phyloP scores from a whole-genome alignment of 352 stramenopile species.

The Globisporangium heterothallicum region DNA sequence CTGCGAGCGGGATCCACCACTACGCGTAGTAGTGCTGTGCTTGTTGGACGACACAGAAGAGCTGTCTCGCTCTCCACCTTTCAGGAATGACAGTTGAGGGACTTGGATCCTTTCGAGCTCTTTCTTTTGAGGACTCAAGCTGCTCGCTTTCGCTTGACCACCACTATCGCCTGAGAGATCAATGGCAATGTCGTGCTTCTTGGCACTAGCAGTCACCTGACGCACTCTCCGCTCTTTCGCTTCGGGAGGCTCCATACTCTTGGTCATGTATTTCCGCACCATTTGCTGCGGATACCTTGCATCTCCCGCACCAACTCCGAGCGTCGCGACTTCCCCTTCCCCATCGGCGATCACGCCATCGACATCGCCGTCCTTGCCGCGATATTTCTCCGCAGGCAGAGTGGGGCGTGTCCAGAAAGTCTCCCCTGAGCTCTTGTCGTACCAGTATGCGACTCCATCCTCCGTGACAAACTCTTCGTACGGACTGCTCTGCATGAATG shows the following conservation, averaged over 20 bases:
- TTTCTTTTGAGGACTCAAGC: not conserved
- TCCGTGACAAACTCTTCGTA: constrained; percentile 90
- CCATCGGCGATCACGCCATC: constrained; percentile 80
- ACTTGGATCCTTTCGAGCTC: constrained; percentile 56
- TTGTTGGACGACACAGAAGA: no score
- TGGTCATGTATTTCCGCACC: constrained; percentile 82
- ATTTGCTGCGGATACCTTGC: constrained; percentile 57
- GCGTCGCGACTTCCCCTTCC: constrained; percentile 62
- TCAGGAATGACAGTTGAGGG: constrained; percentile 40
- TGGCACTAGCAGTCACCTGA: constrained; percentile 45
- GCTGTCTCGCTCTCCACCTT: constrained; percentile 3
- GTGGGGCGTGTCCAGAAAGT: constrained; percentile 91
- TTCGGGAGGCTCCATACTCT: constrained; percentile 71
- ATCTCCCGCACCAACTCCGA: constrained; percentile 57
- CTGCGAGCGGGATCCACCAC: not conserved
- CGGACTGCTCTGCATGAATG: constrained; percentile 79
- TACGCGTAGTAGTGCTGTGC: not conserved
- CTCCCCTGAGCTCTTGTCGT: constrained; percentile 65
- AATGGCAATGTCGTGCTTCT: constrained; percentile 56
- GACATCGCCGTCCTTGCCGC: constrained; percentile 63
- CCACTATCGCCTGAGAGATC: constrained; percentile 16
- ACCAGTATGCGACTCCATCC: constrained; percentile 91
- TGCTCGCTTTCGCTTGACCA: not conserved
- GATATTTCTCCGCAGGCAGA: constrained; percentile 69
- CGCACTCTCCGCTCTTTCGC: constrained; percentile 54